Evolutionary conservation across 768 basidiomycete genomes (phyloP), one percentile per base, ranked within the genome.

Genomic region (Russula griseocarnosa): DNA sequence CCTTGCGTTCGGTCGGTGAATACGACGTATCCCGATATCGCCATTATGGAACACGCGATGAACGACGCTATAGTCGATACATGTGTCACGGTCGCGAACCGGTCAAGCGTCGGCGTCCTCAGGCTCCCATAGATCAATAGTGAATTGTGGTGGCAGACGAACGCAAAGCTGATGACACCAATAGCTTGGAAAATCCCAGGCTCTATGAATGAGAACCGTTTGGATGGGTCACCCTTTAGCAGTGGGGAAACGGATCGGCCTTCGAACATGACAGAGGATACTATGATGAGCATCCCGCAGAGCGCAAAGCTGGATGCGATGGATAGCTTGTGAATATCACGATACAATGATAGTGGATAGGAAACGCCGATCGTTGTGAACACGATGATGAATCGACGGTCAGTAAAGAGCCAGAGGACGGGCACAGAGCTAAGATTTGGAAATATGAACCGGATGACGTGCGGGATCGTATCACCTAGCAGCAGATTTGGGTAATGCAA

Each of bases 81-180:
- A 72, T 98, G 97, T 5, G 94, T 97, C 26, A 99, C 92, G 71
- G 81, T 83, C 54, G 92, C 85, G 73, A 98, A 99, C 44, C 95
- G 84, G 74, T 98, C 96, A 30, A 98, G 77, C 0, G 97, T 98
- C 9, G 97, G 97, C 8, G 91, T 96, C 50, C 85, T 84, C 72
- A 99, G 77, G 70, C 90, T 92, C 54, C 95, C 94, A 70, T 98
- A 99, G 69, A 99, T 98, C 67, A 98, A 81, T 58, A 98, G 83
- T 10, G 94, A 94, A 73, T 99, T 99, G 74, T 98, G 97, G 74
- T 99, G 96, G 73, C 95, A 97, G 24, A 97, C 95, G 70, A 94
- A 98, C 50, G 94, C 93, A 71, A 94, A 94, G 73, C 89, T 91
- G 70, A 99, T 99, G 66, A 99, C 97, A 26, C 96, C 97, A 53